These are phyloP conservation scores for Gossypium ekmanianum DNA, from an alignment of 345 rosid species.

Conservation along the genomic window DNA sequence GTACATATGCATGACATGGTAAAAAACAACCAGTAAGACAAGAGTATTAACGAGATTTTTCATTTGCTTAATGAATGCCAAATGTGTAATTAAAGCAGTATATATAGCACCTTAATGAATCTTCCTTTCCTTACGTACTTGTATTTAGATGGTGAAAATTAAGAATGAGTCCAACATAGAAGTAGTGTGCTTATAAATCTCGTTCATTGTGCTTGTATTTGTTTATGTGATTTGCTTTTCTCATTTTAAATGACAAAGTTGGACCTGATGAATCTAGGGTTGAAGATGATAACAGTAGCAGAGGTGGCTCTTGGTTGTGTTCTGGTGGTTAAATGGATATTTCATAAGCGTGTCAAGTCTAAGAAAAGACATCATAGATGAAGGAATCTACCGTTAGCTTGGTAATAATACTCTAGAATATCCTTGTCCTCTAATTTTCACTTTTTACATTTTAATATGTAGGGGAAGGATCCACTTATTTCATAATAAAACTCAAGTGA, in stretches of 20 bases:
- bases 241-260: neutral
- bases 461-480: neutral
- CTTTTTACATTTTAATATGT: neutral
- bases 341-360: slow-evolving; percentile 19
- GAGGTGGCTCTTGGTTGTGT: slow-evolving; percentile 36
- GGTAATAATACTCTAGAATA: neutral
- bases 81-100: neutral
- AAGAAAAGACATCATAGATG: slow-evolving; percentile 36
- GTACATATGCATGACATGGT: neutral
- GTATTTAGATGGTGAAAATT: slow-evolving; percentile 2
- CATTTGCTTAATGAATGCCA: neutral
- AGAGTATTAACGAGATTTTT: neutral
- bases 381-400: neutral
- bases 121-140: neutral
- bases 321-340: slow-evolving; percentile 24
- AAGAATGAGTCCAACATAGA: neutral
- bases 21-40: neutral
- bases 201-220: neutral
- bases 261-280: slow-evolving; percentile 5
- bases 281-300: slow-evolving; percentile 38
- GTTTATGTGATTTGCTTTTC: neutral
- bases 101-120: neutral
- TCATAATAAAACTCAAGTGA: no score
- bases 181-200: neutral
- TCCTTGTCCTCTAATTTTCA: neutral